Evolutionary conservation across 306 rosid species (phyloP).

Genomic region (Gillenia trifoliata): DNA sequence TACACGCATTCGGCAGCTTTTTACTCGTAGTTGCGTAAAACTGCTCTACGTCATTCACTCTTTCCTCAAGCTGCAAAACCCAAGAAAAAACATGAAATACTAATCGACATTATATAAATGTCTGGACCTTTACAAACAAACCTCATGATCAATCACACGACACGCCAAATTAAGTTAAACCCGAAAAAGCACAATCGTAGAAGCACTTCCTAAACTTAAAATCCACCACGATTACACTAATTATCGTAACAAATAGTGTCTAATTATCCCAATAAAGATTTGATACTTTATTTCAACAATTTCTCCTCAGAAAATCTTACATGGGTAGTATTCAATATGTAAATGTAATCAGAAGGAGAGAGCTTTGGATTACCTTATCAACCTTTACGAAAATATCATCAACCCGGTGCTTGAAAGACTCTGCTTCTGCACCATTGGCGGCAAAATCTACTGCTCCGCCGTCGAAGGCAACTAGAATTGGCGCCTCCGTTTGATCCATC

Average conservation of each 20-base stretch:
- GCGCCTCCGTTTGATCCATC: constrained; percentile 40
- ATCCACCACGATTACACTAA: neutral
- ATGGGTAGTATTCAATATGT: neutral
- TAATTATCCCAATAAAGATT: neutral
- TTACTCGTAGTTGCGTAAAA: constrained; percentile 17
- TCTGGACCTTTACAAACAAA: constrained; percentile 5
- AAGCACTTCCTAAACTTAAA: neutral
- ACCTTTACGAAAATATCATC: constrained; percentile 47
- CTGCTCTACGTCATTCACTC: constrained; percentile 51
- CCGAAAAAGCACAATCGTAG: neutral
- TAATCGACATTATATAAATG: neutral
- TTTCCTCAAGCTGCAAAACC: constrained; percentile 63
- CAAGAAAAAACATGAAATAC: constrained; percentile 3
- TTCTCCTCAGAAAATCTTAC: neutral
- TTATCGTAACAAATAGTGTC: neutral
- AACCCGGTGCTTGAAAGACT: constrained; percentile 43
- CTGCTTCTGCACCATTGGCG: constrained; percentile 28
- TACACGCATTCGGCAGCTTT: constrained; percentile 42
- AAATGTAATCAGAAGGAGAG: neutral
- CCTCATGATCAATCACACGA: neutral
- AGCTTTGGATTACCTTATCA: constrained; percentile 37
- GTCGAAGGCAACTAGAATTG: constrained; percentile 23
- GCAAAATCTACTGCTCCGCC: constrained; percentile 15
- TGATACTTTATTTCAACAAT: neutral
- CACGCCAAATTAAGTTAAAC: neutral